Evolutionary conservation across 1,139 yeast species (phyloP), one percentile per base, ranked within the genome.

Genomic region (Debaryomyces subglobosus): DNA sequence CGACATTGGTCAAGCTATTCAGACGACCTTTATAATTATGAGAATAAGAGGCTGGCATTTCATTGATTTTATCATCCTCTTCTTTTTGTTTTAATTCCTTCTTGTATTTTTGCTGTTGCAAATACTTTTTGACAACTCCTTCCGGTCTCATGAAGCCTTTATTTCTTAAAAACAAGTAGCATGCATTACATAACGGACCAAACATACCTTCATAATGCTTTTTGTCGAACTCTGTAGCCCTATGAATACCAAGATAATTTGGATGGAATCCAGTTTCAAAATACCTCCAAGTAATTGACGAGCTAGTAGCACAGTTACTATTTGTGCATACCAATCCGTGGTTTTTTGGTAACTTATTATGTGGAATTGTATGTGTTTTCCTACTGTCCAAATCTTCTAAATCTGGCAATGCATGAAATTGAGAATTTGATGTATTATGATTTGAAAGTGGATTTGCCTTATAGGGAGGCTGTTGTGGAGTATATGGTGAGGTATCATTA

Each of bases 111-210:
- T 75, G 79, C 54, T 76, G 81, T 53, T 76, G 78, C 51, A 73
- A 63, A 56, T 77, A 76, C 56, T 76, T 76, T 53, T 74, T 72
- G 8, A 76, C 81, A 41, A 77, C 80, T 21, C 70, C 71, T 53
- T 72, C 77, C 2, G 81, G 81, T 57, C 81, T 67, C 79, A 77
- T 75, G 56, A 76, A 77, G n/a, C 81, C 81, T 56, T 76, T 74
- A 52, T 70, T 72, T 48, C 80, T 64, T 50, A 77, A 71, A 53
- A 77, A 77, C 29, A 77, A 62, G 54, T 72, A 75, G 54, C 82
- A 78, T 2, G 81, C 81, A 57, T 77, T 77, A 58, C 82, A 78
- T 47, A 77, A 64, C 0, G 81, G 79, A 1, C 82, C 82, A 55
- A 72, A 73, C 81, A 76, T 76, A 4, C 79, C 80, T 44, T 76